Base-by-base conservation (phyloP, 1,284 basidiomycete genomes). In the Rhizoctonia solani region DNA sequence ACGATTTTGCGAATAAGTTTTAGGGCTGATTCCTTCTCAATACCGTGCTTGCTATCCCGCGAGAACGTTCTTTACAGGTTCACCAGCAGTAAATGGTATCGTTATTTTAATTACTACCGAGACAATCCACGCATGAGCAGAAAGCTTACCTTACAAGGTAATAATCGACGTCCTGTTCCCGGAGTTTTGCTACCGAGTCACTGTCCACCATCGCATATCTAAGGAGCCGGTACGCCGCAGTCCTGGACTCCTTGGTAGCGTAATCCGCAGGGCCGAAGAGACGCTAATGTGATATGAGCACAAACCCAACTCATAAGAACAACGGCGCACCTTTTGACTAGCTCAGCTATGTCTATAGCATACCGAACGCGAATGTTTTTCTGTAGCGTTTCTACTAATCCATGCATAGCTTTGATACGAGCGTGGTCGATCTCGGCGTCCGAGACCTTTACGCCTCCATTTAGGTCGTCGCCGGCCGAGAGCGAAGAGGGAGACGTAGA, bases 11-110 rank as follows among this genome's bases (percentile, higher is more conserved):
- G 89, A 53, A 98, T 85, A 21, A 98, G 85, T 70, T 93, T 93
- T 72, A 99, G 86, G n/a, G 87, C 93, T 76, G 98, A 95, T 75
- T 98, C 93, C 74, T 95, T 92, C 79, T 99, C 96, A 1, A 88
- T 81, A 1, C 88, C 85, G 72, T 88, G 82, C 73, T 93, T 91
- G 74, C 86, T 87, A 74, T 98, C 95, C 16, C 94, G 87, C 1
- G 89, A 85, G 29, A 98, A 81, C 0, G 94, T 88, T 69, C 94
- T 95, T 67, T 54, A 55, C 25, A 27, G 14, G 14, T 44, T 44
- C 41, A 21, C 41, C 41, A 44, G 5, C n/a, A 21, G 14, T 44
- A 6, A 16, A 44, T 44, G 19, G 61, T 32, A 47, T 29, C 44
- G 27, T 46, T 29, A 32, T 23, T 49, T 49, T 21, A 4, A 21